A percentile compares a stretch with the other conserved stretches of the same genome.
phyloP scores from a whole-genome alignment of 129 eudicot species.

The Ambrosia trifida region DNA sequence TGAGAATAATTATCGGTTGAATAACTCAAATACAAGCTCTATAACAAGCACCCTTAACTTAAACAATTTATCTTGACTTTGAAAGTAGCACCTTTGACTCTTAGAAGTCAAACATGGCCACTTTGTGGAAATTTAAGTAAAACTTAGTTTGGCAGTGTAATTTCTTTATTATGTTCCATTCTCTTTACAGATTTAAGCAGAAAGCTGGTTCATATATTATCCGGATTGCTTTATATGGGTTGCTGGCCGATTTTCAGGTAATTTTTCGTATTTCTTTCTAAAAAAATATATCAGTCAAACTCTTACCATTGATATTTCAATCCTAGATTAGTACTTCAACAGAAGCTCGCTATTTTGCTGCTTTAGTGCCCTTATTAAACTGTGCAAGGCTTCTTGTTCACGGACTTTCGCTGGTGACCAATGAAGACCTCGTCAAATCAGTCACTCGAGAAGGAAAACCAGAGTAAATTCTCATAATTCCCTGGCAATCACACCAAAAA shows the following conservation, averaged over 20 bases:
- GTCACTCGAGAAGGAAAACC: conserved; percentile 95
- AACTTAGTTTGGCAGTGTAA: conserved; percentile 11
- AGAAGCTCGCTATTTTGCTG: conserved; percentile 90
- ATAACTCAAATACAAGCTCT: not conserved
- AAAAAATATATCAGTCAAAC: not conserved
- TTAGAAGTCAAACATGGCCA: conserved; percentile 3
- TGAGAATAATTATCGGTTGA: too few species aligned
- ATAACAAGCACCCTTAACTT: conserved; percentile 6
- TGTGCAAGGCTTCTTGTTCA: conserved; percentile 65
- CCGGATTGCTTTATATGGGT: conserved; percentile 90
- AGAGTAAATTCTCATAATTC: conserved; percentile 52
- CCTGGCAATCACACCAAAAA: too few species aligned
- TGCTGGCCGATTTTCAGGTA: conserved; percentile 98
- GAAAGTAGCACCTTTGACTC: not conserved
- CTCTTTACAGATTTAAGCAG: conserved; percentile 68
- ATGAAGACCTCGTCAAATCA: conserved; percentile 76
- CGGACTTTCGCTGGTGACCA: conserved; percentile 73
- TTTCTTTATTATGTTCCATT: conserved; percentile 8
- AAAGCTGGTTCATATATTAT: conserved; percentile 91
- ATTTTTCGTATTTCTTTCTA: conserved; percentile 5
- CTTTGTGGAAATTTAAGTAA: conserved; percentile 1
- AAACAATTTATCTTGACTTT: not conserved
- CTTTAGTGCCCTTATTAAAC: conserved; percentile 71
- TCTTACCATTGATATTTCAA: conserved; percentile 45
- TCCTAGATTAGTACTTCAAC: conserved; percentile 95